Evolutionary conservation across 73 alveolate genomes (phyloP).

Genomic region (Loxodes magnus): DNA sequence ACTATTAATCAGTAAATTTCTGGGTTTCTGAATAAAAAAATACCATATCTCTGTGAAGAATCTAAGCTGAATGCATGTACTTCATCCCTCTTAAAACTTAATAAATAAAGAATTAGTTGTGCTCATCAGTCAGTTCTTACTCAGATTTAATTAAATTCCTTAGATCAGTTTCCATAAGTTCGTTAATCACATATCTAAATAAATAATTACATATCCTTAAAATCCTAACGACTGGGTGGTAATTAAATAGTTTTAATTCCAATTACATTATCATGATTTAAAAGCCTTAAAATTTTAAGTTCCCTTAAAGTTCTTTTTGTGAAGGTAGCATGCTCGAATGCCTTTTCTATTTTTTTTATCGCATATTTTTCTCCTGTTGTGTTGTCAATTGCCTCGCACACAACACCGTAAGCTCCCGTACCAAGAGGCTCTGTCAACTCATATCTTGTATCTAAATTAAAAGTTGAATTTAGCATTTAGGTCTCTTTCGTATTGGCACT

Average conservation of each 20-base stretch:
- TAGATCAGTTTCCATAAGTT: constrained; percentile 88
- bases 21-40: no score
- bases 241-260: constrained; percentile 51
- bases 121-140: constrained; percentile 74
- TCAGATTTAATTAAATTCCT: constrained; percentile 78
- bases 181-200: constrained; percentile 80
- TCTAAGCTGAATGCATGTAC: constrained; percentile 86
- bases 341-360: constrained; percentile 75
- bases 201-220: constrained; percentile 77
- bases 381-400: constrained; percentile 71
- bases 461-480: no score
- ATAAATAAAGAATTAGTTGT: constrained; percentile 63
- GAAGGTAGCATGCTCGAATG: constrained; percentile 74
- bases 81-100: constrained; percentile 68
- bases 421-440: constrained; percentile 70
- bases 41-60: constrained; percentile 87
- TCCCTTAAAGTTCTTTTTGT: constrained; percentile 85
- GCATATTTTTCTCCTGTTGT: constrained; percentile 78
- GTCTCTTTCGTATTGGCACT: no score
- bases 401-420: constrained; percentile 88
- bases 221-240: constrained; percentile 68
- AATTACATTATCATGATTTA: constrained; percentile 75
- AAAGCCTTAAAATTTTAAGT: constrained; percentile 59
- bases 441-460: constrained; percentile 60
- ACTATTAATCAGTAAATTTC: constrained; percentile 75